A percentile compares a stretch with the other conserved stretches of the same genome.
Conservation (phyloP, 805 yeast genomes). For the Candida montana region DNA sequence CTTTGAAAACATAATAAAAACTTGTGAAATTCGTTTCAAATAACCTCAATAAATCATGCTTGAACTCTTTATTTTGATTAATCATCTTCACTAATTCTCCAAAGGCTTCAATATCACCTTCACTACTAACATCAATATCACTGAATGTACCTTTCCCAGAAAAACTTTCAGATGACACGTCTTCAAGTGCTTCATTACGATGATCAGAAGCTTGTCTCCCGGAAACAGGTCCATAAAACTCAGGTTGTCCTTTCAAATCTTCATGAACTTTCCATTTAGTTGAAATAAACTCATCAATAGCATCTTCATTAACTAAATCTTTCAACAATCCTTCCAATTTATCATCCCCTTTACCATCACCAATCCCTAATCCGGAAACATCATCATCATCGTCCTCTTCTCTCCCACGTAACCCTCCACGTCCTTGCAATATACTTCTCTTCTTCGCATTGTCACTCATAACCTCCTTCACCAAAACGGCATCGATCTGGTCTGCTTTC, state of each 20-base stretch:
- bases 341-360: background rate
- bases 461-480: conserved; percentile 8
- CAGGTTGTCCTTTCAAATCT: conserved; percentile 24
- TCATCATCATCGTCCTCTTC: background rate
- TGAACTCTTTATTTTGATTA: background rate
- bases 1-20: conserved; percentile 24
- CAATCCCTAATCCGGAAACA: background rate
- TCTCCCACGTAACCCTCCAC: background rate
- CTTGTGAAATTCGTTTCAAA: conserved; percentile 25
- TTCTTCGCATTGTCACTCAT: background rate
- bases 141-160: background rate
- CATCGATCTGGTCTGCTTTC: conserved; percentile 12
- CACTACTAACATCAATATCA: background rate
- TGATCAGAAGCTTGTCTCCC: conserved; percentile 27
- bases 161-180: background rate
- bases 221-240: conserved; percentile 32
- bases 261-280: conserved; percentile 31
- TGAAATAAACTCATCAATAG: conserved; percentile 28
- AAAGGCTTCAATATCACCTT: background rate
- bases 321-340: conserved; percentile 14
- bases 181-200: conserved; percentile 9
- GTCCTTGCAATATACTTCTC: background rate
- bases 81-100: conserved; percentile 2
- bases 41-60: conserved; percentile 10
- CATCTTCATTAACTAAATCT: conserved; percentile 23